phyloP scores from a whole-genome alignment of 768 basidiomycete species.

The Austroboletus festivus region DNA sequence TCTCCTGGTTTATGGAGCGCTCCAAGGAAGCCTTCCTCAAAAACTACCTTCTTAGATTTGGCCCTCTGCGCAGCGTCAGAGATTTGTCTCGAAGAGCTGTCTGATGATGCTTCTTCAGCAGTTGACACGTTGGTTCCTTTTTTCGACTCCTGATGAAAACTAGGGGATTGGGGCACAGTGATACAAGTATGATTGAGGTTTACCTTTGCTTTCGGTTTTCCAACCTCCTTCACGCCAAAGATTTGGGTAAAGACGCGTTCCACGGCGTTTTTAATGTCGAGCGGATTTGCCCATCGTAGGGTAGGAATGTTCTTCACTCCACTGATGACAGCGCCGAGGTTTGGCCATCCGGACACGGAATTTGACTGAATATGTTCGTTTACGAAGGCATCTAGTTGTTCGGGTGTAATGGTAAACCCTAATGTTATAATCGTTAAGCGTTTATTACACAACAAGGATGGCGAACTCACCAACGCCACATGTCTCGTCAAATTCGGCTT shows the following conservation, averaged over 20 bases:
- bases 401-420: slow-evolving; percentile 79
- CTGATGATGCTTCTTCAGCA: slow-evolving; percentile 1
- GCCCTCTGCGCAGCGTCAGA: slow-evolving; percentile 36
- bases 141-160: slow-evolving; percentile 44
- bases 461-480: slow-evolving; percentile 81
- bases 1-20: slow-evolving; percentile 89
- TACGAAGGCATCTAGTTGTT: slow-evolving; percentile 57
- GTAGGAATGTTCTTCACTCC: slow-evolving; percentile 58
- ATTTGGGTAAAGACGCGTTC: slow-evolving; percentile 63
- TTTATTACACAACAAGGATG: background rate
- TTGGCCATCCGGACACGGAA: slow-evolving; percentile 66
- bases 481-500: slow-evolving; percentile 65
- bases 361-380: slow-evolving; percentile 55
- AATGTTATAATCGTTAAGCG: slow-evolving; percentile 4
- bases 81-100: slow-evolving; percentile 27
- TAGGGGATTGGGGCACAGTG: background rate
- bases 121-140: slow-evolving; percentile 33
- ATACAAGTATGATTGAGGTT: slow-evolving; percentile 1
- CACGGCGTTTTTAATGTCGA: slow-evolving; percentile 80
- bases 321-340: slow-evolving; percentile 64
- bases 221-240: slow-evolving; percentile 71
- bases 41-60: slow-evolving; percentile 59
- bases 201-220: slow-evolving; percentile 68
- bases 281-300: slow-evolving; percentile 78
- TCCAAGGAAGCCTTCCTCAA: slow-evolving; percentile 93